Evolutionary conservation across 2,329 filamentous ascomycete genomes (phyloP), one percentile per base, ranked within the genome.

Genomic region (Tolypocladium ovalisporum): DNA sequence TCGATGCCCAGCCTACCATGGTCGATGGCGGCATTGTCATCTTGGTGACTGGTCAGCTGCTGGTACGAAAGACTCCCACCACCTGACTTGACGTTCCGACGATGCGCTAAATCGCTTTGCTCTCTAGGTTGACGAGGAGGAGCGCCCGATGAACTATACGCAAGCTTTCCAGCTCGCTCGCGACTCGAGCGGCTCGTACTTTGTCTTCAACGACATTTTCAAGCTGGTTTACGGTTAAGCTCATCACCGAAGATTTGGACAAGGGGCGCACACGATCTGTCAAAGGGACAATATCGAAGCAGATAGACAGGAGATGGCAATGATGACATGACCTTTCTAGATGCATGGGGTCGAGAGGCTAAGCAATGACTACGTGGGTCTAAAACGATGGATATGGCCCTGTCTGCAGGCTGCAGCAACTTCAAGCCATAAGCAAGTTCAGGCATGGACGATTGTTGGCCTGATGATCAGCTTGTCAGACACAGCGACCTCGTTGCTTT

Each of bases 151-250:
- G 87, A 91, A 84, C 81, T 99, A 92, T 77, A 86, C 86, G 57
- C 92, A 97, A 77, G 77, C 83, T 57, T 97, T 97, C 83, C 88
- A 95, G 74, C 86, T 97, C 61, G 74, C 84, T 63, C 86, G 84
- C 60, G 87, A 90, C 57, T 74, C 74, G 54, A 59, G 37, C 34
- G 87, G 85, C 65, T 85, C 80, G 75, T 96, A 88, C 79, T 97
- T 84, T 73, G 88, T 97, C 71, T 87, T 86, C 78, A 97, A 97
- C 80, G 93, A 97, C 73, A 77, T 97, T 72, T 97, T 97, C 85
- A 89, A 89, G 76, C 83, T 97, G 61, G 83, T 96, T 65, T 93
- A 89, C 75, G 79, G 75, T 70, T 83, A 76, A 55, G 15, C 13
- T 7, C 19, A 34, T 35, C 47, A 15, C 29, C 47, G 10, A 22